Conservation (phyloP, 1,139 yeast species). For the Lodderomyces elongisporus region DNA sequence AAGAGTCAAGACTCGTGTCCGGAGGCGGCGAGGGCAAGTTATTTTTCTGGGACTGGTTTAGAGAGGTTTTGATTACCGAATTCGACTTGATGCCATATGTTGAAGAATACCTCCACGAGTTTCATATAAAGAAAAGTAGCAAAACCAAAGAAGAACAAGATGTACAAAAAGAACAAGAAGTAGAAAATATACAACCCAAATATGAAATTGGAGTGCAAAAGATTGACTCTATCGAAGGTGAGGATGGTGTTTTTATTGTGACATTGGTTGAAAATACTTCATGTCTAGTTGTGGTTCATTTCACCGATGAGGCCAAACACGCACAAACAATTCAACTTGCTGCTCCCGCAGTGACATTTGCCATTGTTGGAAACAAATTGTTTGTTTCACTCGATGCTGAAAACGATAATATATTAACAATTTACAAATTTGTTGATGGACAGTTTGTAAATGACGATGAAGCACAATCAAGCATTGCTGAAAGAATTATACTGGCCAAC, state of each 20-base stretch:
- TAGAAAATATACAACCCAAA: background rate
- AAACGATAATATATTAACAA: slow-evolving; percentile 19
- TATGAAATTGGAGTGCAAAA: slow-evolving; percentile 44
- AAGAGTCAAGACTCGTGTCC: slow-evolving; percentile 52
- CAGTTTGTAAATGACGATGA: background rate
- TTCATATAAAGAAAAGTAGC: slow-evolving; percentile 27
- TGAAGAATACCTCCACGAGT: slow-evolving; percentile 46
- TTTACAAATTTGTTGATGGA: slow-evolving; percentile 15
- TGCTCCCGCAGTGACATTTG: slow-evolving; percentile 24
- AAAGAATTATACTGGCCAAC: no score
- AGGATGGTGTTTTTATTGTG: slow-evolving; percentile 26
- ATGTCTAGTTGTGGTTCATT: slow-evolving; percentile 41
- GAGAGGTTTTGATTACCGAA: slow-evolving; percentile 41
- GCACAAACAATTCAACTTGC: slow-evolving; percentile 24
- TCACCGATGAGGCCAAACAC: slow-evolving; percentile 20
- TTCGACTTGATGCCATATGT: slow-evolving; percentile 48
- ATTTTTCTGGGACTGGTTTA: slow-evolving; percentile 75
- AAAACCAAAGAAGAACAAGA: slow-evolving; percentile 56
- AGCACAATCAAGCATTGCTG: no score
- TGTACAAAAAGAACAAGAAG: slow-evolving; percentile 37
- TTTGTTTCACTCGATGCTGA: slow-evolving; percentile 47
- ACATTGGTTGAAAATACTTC: slow-evolving; percentile 56
- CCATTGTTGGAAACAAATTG: slow-evolving; percentile 22
- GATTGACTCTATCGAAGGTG: slow-evolving; percentile 27
- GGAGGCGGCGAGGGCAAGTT: slow-evolving; percentile 89